A percentile compares a stretch with the other conserved stretches of the same genome.
Evolutionary conservation across 768 basidiomycete genomes (phyloP).

Genomic region (Serendipita sp.): DNA sequence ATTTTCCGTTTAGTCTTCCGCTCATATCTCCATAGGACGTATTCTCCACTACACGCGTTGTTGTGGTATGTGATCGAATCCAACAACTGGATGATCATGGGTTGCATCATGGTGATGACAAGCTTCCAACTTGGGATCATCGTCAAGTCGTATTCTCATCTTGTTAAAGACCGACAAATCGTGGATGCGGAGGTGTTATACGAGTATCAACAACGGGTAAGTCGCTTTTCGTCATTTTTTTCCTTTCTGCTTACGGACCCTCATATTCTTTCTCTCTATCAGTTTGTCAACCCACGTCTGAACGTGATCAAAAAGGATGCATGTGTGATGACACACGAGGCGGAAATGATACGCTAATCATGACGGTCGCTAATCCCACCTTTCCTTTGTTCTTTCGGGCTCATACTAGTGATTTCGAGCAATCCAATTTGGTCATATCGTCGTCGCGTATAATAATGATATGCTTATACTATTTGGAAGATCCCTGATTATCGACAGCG

Average conservation of each 20-base stretch:
- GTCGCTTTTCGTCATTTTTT: constrained; percentile 16
- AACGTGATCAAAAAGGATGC: constrained; percentile 64
- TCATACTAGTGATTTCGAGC: too few species aligned
- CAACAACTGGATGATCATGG: constrained; percentile 62
- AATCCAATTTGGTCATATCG: too few species aligned
- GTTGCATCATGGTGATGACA: constrained; percentile 50
- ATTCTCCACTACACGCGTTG: constrained; percentile 62
- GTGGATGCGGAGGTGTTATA: constrained; percentile 67
- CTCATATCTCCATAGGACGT: constrained; percentile 28
- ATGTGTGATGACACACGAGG: constrained; percentile 72
- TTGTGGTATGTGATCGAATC: constrained; percentile 57
- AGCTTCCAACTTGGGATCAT: constrained; percentile 36
- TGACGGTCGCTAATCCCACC: not conserved
- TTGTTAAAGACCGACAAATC: constrained; percentile 61
- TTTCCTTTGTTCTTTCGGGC: not conserved
- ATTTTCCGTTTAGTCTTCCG: not conserved
- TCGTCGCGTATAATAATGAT: too few species aligned
- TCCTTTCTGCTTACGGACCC: too few species aligned
- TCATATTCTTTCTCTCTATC: not conserved
- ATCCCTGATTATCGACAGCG: too few species aligned
- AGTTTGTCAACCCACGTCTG: constrained; percentile 77
- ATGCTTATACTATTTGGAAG: too few species aligned
- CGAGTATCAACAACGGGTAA: constrained; percentile 67
- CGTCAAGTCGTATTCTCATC: constrained; percentile 39
- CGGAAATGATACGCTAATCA: constrained; percentile 43